Evolutionary conservation across 2,329 filamentous ascomycete genomes (phyloP).

Genomic region (Calonectria naviculata): DNA sequence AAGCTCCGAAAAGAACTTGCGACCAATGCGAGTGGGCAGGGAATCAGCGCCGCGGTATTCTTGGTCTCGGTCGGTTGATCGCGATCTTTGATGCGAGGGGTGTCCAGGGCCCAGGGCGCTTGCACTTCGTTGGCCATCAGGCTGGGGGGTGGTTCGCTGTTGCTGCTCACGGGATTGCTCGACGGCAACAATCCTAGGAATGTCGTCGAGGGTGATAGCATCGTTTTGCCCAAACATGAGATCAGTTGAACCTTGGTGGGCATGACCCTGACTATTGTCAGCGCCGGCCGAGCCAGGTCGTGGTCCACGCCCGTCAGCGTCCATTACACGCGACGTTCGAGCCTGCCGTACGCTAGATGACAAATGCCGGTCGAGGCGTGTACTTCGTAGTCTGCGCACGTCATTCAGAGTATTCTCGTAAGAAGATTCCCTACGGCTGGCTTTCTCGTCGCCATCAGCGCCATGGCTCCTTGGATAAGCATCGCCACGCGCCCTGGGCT

Average conservation of each 20-base stretch:
- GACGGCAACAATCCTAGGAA: conserved; percentile 93
- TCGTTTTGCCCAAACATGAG: conserved; percentile 91
- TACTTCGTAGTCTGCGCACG: conserved; percentile 90
- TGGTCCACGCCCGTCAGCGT: conserved; percentile 69
- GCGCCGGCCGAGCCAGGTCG: conserved; percentile 81
- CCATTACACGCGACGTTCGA: conserved; percentile 90
- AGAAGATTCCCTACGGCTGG: conserved; percentile 76
- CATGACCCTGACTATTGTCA: conserved; percentile 56
- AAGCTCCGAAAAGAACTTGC: conserved; percentile 95
- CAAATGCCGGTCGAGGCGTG: conserved; percentile 91
- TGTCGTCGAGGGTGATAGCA: conserved; percentile 93
- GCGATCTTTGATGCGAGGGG: conserved; percentile 66
- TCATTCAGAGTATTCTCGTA: conserved; percentile 98
- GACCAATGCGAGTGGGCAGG: conserved; percentile 65
- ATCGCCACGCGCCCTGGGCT: conserved; percentile 67
- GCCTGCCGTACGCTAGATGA: conserved; percentile 94
- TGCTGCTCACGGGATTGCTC: conserved; percentile 95
- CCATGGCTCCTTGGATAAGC: conserved; percentile 80
- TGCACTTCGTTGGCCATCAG: background rate
- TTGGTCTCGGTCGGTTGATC: conserved; percentile 62
- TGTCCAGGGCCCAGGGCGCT: conserved; percentile 64
- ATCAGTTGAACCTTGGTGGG: conserved; percentile 70
- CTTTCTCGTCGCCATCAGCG: conserved; percentile 59
- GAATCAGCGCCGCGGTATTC: conserved; percentile 64
- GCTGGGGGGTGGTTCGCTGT: conserved; percentile 60